phyloP scores from a whole-genome alignment of 192 early-diverging fungal species.

The Backusella sp. region DNA sequence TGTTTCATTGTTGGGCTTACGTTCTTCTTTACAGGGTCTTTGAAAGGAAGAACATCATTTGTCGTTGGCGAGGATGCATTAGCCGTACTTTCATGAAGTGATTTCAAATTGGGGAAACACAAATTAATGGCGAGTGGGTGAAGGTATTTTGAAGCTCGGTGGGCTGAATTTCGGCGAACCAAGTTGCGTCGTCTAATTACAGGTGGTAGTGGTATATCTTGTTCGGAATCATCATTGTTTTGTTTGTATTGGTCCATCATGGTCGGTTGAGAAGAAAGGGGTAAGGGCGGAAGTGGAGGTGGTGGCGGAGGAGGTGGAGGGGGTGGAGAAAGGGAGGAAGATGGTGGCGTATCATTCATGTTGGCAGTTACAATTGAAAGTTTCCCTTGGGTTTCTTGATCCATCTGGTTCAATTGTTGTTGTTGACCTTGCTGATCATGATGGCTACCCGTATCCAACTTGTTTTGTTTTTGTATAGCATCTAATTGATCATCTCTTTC shows the following conservation, averaged over 20 bases:
- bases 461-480: background rate
- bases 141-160: conserved; percentile 18
- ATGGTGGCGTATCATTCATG: background rate
- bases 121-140: conserved; percentile 27
- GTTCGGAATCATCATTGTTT: background rate
- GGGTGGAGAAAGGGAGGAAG: conserved; percentile 19
- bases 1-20: conserved; percentile 32
- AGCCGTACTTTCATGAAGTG: conserved; percentile 25
- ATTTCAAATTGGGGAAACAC: conserved; percentile 28
- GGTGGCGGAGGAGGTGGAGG: conserved; percentile 26
- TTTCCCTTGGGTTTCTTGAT: background rate
- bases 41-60: background rate
- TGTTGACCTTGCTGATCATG: background rate
- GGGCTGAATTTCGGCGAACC: background rate
- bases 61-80: background rate
- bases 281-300: conserved; percentile 25
- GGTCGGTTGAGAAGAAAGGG: background rate
- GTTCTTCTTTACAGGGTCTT: background rate
- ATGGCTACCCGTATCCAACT: background rate
- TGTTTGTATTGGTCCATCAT: background rate
- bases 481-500: conserved; percentile 20
- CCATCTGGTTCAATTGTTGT: background rate
- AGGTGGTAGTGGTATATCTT: background rate
- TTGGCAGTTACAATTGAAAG: background rate
- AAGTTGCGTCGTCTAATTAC: conserved; percentile 9